Evolutionary conservation across 352 stramenopile genomes (phyloP).

Genomic region (Globisporangium acanthophoron): DNA sequence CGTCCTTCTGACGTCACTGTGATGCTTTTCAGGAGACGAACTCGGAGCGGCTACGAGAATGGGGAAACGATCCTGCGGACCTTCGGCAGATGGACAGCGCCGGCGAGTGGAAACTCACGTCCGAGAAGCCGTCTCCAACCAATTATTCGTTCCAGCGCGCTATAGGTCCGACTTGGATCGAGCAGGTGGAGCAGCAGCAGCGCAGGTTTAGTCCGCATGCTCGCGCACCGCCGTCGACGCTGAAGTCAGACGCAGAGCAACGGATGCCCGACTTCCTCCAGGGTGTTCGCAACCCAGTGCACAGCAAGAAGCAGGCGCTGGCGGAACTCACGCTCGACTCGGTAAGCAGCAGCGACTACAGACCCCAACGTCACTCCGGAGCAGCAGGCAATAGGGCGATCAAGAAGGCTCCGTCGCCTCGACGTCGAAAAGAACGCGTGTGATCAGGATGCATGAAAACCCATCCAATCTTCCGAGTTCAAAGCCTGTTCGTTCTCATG

Average conservation of each 20-base stretch:
- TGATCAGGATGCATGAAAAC: neutral
- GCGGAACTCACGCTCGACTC: neutral
- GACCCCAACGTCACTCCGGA: neutral
- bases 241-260: constrained; percentile 19
- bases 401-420: neutral
- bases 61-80: constrained; percentile 30
- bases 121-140: constrained; percentile 49
- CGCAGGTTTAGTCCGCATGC: constrained; percentile 32
- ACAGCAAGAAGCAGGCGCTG: constrained; percentile 17
- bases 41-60: constrained; percentile 39
- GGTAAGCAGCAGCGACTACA: neutral
- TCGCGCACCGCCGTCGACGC: constrained; percentile 4
- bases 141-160: constrained; percentile 56
- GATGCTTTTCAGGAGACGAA: constrained; percentile 8
- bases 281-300: constrained; percentile 32
- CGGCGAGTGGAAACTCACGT: constrained; percentile 57
- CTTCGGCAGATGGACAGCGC: constrained; percentile 43
- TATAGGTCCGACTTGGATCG: constrained; percentile 53
- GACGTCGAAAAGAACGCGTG: neutral
- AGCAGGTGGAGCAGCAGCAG: constrained; percentile 53
- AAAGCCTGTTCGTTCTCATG: neutral
- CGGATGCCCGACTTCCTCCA: constrained; percentile 47
- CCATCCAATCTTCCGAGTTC: neutral
- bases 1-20: neutral
- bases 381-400: neutral